Conservation (phyloP, 2,329 filamentous ascomycete species). For the Graphilbum sp. region DNA sequence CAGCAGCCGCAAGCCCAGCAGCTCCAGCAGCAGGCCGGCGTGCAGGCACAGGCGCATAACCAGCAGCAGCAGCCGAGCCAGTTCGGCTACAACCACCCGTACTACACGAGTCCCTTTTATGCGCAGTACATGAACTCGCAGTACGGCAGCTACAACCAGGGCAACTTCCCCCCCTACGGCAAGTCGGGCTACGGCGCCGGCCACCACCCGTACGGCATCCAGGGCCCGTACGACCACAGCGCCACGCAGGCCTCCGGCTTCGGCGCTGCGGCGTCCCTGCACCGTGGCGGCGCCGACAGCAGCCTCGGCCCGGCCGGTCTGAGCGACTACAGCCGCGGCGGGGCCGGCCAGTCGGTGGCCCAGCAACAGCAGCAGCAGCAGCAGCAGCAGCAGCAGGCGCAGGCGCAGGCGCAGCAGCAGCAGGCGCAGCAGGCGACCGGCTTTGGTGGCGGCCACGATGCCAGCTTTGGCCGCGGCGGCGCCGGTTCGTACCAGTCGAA, state of each 20-base stretch:
- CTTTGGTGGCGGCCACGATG: slow-evolving; percentile 36
- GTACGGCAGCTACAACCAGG: slow-evolving; percentile 23
- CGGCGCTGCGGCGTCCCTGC: slow-evolving; percentile 30
- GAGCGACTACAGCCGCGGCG: slow-evolving; percentile 35
- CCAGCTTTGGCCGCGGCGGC: slow-evolving; percentile 32
- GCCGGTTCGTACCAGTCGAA: slow-evolving; percentile 33
- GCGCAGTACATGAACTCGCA: slow-evolving; percentile 40
- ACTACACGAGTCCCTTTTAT: slow-evolving; percentile 48
- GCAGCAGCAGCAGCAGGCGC: too few relatives aligned
- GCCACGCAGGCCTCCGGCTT: slow-evolving; percentile 25
- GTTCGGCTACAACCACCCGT: slow-evolving; percentile 38
- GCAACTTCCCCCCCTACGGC: slow-evolving; percentile 36
- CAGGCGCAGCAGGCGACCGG: too few relatives aligned
- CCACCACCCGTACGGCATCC: slow-evolving; percentile 33
- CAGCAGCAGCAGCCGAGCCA: slow-evolving; percentile 14
- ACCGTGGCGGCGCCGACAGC: slow-evolving; percentile 30
- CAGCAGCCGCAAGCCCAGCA: slow-evolving; percentile 21
- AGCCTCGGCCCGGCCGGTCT: slow-evolving; percentile 30
- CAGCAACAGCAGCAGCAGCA: slow-evolving; percentile 27
- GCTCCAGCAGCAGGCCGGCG: slow-evolving; percentile 20
- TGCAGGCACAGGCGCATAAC: slow-evolving; percentile 21
- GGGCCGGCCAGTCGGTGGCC: slow-evolving; percentile 25
- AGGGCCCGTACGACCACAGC: slow-evolving; percentile 21
- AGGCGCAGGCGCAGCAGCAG: too few relatives aligned
- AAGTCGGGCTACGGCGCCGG: slow-evolving; percentile 41